phyloP scores from a whole-genome alignment of 768 basidiomycete genomes.

The Lactarius sp. region DNA sequence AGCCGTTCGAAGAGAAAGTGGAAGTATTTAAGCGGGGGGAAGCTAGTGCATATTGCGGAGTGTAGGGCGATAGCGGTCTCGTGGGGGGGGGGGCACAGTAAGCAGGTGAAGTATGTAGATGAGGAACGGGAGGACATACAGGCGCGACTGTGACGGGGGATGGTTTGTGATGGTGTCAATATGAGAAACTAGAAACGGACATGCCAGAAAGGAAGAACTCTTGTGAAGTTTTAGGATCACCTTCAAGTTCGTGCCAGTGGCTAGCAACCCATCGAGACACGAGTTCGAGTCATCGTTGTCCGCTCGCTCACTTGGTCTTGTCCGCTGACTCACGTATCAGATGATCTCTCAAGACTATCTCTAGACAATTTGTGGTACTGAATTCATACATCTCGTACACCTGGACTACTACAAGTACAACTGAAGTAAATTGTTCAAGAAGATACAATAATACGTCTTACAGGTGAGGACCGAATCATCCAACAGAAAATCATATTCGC shows the following conservation, averaged over 20 bases:
- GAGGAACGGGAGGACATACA: conserved; percentile 39
- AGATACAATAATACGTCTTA: too few relatives aligned
- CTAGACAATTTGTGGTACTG: too few relatives aligned
- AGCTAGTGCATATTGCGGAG: conserved; percentile 50
- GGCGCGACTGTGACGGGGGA: conserved; percentile 47
- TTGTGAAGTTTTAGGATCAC: conserved; percentile 55
- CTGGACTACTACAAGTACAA: too few relatives aligned
- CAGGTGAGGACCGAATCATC: too few relatives aligned
- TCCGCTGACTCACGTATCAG: too few relatives aligned
- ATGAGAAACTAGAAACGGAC: conserved; percentile 62
- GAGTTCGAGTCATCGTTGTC: too few relatives aligned
- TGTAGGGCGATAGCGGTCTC: conserved; percentile 74
- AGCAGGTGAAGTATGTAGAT: not conserved
- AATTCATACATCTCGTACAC: too few relatives aligned
- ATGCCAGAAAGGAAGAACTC: conserved; percentile 76
- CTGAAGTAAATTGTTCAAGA: too few relatives aligned
- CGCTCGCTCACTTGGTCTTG: too few relatives aligned
- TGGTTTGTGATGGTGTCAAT: conserved; percentile 52
- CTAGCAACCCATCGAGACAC: too few relatives aligned
- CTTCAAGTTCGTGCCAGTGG: too few relatives aligned
- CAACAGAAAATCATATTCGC: not conserved
- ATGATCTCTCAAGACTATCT: too few relatives aligned
- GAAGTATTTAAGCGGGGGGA: conserved; percentile 42
- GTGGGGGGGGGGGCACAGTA: not conserved
- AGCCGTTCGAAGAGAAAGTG: conserved; percentile 57